Base-by-base conservation (phyloP, 495 filamentous ascomycete genomes). In the Aspergillus olivimuriae region DNA sequence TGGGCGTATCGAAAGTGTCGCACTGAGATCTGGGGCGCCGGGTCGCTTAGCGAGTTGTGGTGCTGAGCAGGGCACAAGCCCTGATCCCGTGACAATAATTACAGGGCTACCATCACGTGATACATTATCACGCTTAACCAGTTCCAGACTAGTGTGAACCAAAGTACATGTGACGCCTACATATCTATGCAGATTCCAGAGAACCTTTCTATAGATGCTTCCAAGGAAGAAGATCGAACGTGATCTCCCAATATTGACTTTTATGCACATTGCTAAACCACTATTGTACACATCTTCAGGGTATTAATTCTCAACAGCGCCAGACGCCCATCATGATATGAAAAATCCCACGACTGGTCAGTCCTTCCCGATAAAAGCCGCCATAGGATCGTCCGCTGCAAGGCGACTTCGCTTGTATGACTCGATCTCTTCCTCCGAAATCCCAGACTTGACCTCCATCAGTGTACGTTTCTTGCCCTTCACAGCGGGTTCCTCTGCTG, bases 351-450 rank as follows among this genome's bases (percentile, higher is more conserved):
- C 17, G 4, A 11, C 38, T 24, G 55, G 38, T 21, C 73, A 70
- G 49, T 83, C 78, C 44, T 78, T 79, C 9, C 78, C 76, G 14
- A 89, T 61, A 46, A 87, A 81, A 4, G 75, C 76, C 7, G 87
- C 85, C 89, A 94, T 95, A 2, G 89, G 89, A 69, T 95, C 89
- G 41, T 86, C 76, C 3, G 79, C 77, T 16, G 74, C 73, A 35
- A 78, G 68, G 48, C 80, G 72, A 50, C 86, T 87, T 48, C 77
- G 72, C 50, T 86, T 81, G 61, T 90, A 94, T 19, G 77, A 78
- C 41, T 95, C 89, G 60, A 94, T 70, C 43, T 94, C 88, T 20
- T 85, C 85, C 55, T 94, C 87, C 2, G 78, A 79, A 24, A 91
- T 72, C 2, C 84, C 86, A 3, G 64, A 53, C 46, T 81, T 77